Conservation (phyloP, 2,329 filamentous ascomycete genomes). For the Ophiostoma himal-ulmi region DNA sequence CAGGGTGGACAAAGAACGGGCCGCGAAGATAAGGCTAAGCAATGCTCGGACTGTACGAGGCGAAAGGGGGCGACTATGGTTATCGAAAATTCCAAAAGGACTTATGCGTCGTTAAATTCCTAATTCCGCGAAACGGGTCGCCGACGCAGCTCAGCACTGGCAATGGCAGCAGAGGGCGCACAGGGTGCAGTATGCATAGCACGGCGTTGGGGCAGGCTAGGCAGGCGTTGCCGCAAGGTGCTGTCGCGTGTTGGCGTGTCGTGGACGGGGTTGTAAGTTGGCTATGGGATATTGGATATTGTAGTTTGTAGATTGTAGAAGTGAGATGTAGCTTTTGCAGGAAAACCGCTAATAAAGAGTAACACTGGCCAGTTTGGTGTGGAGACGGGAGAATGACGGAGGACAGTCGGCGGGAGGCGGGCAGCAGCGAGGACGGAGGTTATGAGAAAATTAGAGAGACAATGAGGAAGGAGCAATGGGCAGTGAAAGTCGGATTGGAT, state of each 20-base stretch:
- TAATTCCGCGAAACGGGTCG: constrained; percentile 21
- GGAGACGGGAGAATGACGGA: constrained; percentile 7
- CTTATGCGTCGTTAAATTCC: constrained; percentile 18
- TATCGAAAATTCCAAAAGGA: neutral
- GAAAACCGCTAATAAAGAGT: neutral
- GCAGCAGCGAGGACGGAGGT: neutral
- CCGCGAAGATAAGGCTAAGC: constrained; percentile 6
- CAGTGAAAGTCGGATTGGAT: neutral
- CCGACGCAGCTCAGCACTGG: constrained; percentile 19
- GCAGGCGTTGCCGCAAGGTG: constrained; percentile 20
- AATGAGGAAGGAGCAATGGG: neutral
- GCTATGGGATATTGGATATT: neutral
- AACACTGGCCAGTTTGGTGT: neutral
- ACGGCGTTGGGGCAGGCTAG: constrained; percentile 19
- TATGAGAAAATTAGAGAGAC: neutral
- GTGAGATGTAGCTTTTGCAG: neutral
- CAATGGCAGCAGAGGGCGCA: constrained; percentile 19
- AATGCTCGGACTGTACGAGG: neutral
- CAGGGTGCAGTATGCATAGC: constrained; percentile 20
- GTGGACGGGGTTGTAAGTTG: neutral
- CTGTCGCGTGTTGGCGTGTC: constrained; percentile 1
- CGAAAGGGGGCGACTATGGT: neutral
- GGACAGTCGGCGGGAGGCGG: neutral
- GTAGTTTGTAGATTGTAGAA: neutral
- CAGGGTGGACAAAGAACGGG: neutral